phyloP scores from a whole-genome alignment of 179 eudicot species.

The Drosera spatulata region DNA sequence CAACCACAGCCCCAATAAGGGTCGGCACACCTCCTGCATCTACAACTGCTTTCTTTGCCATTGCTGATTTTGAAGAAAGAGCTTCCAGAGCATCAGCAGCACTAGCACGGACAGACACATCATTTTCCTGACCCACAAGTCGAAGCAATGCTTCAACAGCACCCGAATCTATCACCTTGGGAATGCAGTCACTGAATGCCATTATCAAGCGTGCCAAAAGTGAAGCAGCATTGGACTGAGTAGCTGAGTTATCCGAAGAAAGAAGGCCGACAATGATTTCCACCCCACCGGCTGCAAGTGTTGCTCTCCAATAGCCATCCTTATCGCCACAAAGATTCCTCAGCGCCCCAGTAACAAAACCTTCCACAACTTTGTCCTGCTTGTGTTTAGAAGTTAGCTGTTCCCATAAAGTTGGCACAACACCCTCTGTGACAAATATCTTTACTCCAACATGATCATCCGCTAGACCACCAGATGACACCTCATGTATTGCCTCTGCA shows the following conservation, averaged over 20 bases:
- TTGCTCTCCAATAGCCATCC: conserved; percentile 87
- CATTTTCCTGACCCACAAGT: conserved; percentile 81
- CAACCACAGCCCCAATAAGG: conserved; percentile 93
- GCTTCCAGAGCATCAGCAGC: conserved; percentile 94
- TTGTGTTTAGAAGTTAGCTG: conserved; percentile 67
- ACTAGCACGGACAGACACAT: conserved; percentile 89
- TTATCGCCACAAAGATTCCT: conserved; percentile 81
- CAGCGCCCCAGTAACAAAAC: conserved; percentile 81
- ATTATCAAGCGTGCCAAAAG: conserved; percentile 84
- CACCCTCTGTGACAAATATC: conserved; percentile 95
- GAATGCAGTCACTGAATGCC: conserved; percentile 56
- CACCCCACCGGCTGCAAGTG: conserved; percentile 75
- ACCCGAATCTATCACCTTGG: conserved; percentile 85
- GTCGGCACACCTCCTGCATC: conserved; percentile 76
- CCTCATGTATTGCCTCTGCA: conserved; percentile 88
- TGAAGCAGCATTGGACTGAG: conserved; percentile 89
- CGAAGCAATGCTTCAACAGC: conserved; percentile 51
- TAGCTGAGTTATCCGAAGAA: conserved; percentile 50
- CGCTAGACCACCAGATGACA: conserved; percentile 85
- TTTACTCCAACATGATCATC: conserved; percentile 94
- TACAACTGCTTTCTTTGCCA: conserved; percentile 76
- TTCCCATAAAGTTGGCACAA: conserved; percentile 88
- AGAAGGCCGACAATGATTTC: conserved; percentile 79
- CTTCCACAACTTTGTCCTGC: conserved; percentile 65
- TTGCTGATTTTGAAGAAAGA: conserved; percentile 91